These are phyloP conservation scores for Camellia oleifera DNA, from an alignment of 179 eudicot genomes.

Conservation along the genomic window DNA sequence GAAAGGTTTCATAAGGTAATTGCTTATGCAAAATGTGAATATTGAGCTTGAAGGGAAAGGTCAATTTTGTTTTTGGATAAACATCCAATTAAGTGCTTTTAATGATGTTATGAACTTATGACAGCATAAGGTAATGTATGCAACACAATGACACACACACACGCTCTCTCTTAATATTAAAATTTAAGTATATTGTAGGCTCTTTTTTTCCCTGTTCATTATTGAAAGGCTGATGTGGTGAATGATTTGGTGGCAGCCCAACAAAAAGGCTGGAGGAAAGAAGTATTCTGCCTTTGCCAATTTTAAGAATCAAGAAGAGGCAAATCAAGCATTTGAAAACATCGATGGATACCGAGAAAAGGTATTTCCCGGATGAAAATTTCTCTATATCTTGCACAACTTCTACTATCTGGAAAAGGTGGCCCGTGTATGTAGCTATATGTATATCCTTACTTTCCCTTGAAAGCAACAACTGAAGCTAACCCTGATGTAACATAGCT, in stretches of 20 bases:
- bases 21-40: not conserved
- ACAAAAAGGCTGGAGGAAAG: constrained; percentile 42
- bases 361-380: constrained; percentile 30
- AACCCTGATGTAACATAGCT: not conserved
- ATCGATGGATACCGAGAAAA: constrained; percentile 42
- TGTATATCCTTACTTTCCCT: not conserved
- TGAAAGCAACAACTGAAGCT: not conserved
- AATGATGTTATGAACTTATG: not conserved
- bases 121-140: not conserved
- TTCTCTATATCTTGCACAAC: not conserved
- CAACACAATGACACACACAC: not conserved
- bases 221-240: not conserved
- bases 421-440: not conserved
- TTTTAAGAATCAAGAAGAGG: constrained; percentile 48
- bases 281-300: constrained; percentile 54
- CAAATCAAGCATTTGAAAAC: constrained; percentile 50
- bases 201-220: not conserved
- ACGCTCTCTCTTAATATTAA: not conserved
- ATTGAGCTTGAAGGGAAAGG: not conserved
- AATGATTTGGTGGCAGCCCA: constrained; percentile 38
- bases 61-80: not conserved
- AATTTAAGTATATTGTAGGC: not conserved
- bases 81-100: not conserved
- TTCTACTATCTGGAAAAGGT: not conserved
- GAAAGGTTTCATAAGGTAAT: not conserved